Percentiles rank a stretch among this genome's conserved stretches.
phyloP scores from a whole-genome alignment of 2,329 filamentous ascomycete species.

The Cladosporium sp. region DNA sequence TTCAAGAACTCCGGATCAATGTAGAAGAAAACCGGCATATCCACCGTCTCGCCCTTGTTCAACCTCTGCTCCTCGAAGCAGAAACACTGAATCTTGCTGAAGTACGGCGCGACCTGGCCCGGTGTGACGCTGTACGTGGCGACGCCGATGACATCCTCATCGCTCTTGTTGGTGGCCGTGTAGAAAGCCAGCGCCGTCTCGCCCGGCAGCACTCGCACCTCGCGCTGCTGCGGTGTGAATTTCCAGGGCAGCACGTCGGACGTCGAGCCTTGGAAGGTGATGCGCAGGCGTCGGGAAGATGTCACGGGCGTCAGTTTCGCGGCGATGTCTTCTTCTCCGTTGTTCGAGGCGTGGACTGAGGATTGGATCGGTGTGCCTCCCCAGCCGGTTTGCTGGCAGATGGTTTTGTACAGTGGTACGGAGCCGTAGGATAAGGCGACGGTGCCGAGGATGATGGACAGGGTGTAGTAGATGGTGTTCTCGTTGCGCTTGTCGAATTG shows the following conservation, averaged over 20 bases:
- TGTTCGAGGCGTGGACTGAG: slow-evolving; percentile 55
- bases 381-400: slow-evolving; percentile 85
- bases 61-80: slow-evolving; percentile 95
- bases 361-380: slow-evolving; percentile 88
- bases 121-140: slow-evolving; percentile 97
- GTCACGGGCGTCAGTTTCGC: slow-evolving; percentile 76
- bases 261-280: slow-evolving; percentile 94
- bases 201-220: slow-evolving; percentile 90
- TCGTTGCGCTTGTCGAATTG: slow-evolving; percentile 43
- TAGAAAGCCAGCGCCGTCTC: slow-evolving; percentile 98
- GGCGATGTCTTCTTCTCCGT: slow-evolving; percentile 52
- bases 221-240: slow-evolving; percentile 92
- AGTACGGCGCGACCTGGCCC: slow-evolving; percentile 92
- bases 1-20: slow-evolving; percentile 92
- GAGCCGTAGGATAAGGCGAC: slow-evolving; percentile 78
- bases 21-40: slow-evolving; percentile 99
- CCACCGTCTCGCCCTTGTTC: slow-evolving; percentile 92
- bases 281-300: slow-evolving; percentile 77
- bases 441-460: slow-evolving; percentile 74
- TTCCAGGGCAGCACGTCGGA: slow-evolving; percentile 97
- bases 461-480: slow-evolving; percentile 67
- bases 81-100: slow-evolving; percentile 99
- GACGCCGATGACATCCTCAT: slow-evolving; percentile 89
- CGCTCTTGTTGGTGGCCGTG: slow-evolving; percentile 87
- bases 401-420: slow-evolving; percentile 86